Evolutionary conservation across 164 flowering plant species (phyloP).

Genomic region (Stephania cephalantha): DNA sequence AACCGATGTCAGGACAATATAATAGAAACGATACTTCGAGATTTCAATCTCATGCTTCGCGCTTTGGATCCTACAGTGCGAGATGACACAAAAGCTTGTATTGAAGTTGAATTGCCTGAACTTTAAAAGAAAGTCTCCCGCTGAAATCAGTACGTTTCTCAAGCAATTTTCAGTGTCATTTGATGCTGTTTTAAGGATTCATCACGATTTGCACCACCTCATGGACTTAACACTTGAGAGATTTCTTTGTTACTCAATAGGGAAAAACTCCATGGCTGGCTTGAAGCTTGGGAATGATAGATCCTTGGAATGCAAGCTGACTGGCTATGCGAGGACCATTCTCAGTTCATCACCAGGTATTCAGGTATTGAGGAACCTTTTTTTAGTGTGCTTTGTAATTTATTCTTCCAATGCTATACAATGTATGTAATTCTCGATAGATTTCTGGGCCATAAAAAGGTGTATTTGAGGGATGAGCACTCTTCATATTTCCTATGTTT

Average conservation of each 20-base stretch:
- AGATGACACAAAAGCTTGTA: conserved; percentile 44
- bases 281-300: not conserved
- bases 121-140: not conserved
- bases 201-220: not conserved
- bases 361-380: not conserved
- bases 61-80: conserved; percentile 29
- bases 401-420: not conserved
- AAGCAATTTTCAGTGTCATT: not conserved
- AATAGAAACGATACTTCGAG: conserved; percentile 42
- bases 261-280: not conserved
- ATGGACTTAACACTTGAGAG: not conserved
- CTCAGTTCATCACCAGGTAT: not conserved
- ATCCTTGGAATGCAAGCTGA: not conserved
- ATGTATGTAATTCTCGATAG: not conserved
- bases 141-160: not conserved
- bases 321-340: too few relatives aligned
- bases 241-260: too few relatives aligned
- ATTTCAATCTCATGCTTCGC: conserved; percentile 28
- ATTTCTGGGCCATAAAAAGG: too few relatives aligned
- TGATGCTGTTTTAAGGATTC: not conserved
- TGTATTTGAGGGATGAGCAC: too few relatives aligned
- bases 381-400: not conserved
- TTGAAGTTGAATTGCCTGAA: conserved; percentile 39
- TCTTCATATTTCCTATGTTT: too few relatives aligned
- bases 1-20: conserved; percentile 16